Conservation (phyloP, 1,284 basidiomycete species). For the Tylopilus sp. region DNA sequence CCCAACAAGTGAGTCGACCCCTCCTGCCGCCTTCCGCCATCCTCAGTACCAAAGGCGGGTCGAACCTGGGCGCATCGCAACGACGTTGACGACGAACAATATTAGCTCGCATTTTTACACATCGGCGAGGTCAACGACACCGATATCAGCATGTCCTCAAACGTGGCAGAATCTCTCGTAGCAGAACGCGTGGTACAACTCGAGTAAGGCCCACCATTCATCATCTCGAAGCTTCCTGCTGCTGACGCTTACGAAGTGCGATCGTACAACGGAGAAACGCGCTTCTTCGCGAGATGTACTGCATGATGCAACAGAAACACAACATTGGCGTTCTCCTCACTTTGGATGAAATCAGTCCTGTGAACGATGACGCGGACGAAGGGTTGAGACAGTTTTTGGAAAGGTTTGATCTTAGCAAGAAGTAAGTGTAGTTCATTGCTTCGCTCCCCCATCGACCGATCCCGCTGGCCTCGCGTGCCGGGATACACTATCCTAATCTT, state of each 20-base stretch:
- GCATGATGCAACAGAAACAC: slow-evolving; percentile 52
- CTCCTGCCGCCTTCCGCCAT: background rate
- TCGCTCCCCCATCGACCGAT: background rate
- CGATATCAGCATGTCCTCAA: slow-evolving; percentile 22
- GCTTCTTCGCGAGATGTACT: slow-evolving; percentile 64
- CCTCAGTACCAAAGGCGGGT: background rate
- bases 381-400: slow-evolving; percentile 49
- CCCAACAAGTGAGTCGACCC: slow-evolving; percentile 15
- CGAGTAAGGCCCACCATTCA: slow-evolving; percentile 32
- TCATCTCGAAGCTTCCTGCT: background rate
- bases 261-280: slow-evolving; percentile 61
- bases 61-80: slow-evolving; percentile 6
- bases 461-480: slow-evolving; percentile 1
- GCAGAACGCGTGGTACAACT: slow-evolving; percentile 41
- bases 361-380: slow-evolving; percentile 36
- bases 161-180: slow-evolving; percentile 30
- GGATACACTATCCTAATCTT: slow-evolving; percentile 8
- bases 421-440: slow-evolving; percentile 16
- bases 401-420: slow-evolving; percentile 51
- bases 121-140: slow-evolving; percentile 3
- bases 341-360: slow-evolving; percentile 30
- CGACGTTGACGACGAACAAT: background rate
- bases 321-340: slow-evolving; percentile 39
- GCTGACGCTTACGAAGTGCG: slow-evolving; percentile 38
- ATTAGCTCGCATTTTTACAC: background rate